Base-by-base conservation (phyloP, 2,329 filamentous ascomycete species). In the Colletotrichum graminicola region DNA sequence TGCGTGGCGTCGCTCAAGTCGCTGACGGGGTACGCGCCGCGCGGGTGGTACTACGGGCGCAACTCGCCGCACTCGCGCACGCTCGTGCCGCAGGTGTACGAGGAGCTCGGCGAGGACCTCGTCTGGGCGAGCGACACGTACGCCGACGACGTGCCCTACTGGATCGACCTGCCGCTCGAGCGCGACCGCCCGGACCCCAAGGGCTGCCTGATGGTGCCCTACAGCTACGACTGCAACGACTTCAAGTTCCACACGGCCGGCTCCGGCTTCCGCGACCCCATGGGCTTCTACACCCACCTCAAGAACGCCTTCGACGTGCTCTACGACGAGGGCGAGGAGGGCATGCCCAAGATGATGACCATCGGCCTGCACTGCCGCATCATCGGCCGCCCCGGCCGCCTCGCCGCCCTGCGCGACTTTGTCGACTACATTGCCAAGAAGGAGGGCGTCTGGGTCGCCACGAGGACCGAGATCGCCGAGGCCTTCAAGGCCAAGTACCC, bases 271-370 rank as follows among this genome's bases (percentile, higher is more conserved):
- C 78, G 82, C 6, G 83, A 81, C 49, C 82, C 85, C 0, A 74
- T 78, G 12, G 83, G 80, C 5, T 87, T 87, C 75, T 82, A 80
- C 65, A 76, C 74, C 73, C 84, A 88, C 72, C 74, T 88, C 21
- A 85, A 86, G 77, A 83, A 83, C 26, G 84, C 86, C 0, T 88
- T 89, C 63, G 86, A 89, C 74, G 83, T 86, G 23, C 75, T 88
- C 41, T 87, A 88, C 68, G 84, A 84, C 39, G 86, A 88, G 72
- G 86, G 85, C 0, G 76, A 81, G 62, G 80, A 80, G 14, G 85
- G 85, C 1, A 77, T 77, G 73, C 85, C 85, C 5, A 87, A 87
- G 78, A 89, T 89, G 87, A 89, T 89, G 87, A 88, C 87, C 0
- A 82, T 89, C 32, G 85, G 84, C 1, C 75, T 88, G 34, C 86